Evolutionary conservation across 2,329 filamentous ascomycete genomes (phyloP).

Genomic region (Hortaea werneckii): DNA sequence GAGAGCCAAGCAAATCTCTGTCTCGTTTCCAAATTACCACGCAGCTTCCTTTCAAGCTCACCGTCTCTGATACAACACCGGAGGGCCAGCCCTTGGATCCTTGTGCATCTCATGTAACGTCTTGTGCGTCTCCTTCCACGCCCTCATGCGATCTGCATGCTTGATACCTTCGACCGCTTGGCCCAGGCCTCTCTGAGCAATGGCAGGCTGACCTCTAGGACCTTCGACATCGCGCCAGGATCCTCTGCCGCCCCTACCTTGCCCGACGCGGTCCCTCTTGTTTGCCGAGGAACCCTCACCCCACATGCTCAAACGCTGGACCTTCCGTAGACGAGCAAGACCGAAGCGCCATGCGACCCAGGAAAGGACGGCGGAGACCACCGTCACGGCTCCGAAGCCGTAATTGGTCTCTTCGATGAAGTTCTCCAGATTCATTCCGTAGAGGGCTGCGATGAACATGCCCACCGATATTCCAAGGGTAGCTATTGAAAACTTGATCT

Average conservation of each 20-base stretch:
- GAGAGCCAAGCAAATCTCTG: not conserved
- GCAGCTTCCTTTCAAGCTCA: not conserved
- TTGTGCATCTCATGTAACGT: not conserved
- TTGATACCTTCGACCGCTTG: conserved; percentile 19
- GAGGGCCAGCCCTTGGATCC: conserved; percentile 1
- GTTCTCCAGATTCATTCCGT: conserved; percentile 98
- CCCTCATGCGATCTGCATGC: conserved; percentile 16
- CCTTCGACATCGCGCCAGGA: conserved; percentile 20
- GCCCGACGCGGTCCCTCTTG: conserved; percentile 12
- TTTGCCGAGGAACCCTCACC: conserved; percentile 35
- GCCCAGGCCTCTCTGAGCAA: conserved; percentile 12
- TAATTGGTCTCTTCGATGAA: conserved; percentile 90
- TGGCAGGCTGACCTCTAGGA: not conserved
- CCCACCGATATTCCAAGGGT: conserved; percentile 91
- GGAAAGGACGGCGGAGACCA: conserved; percentile 60
- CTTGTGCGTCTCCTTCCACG: conserved; percentile 18
- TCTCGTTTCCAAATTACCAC: not conserved
- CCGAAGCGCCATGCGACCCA: conserved; percentile 75
- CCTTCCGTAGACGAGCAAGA: conserved; percentile 68
- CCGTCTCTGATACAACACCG: not conserved
- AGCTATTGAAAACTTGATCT: conserved; percentile 91
- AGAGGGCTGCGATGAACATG: conserved; percentile 94
- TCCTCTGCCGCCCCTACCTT: conserved; percentile 16
- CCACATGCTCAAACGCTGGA: conserved; percentile 85
- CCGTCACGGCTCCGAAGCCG: conserved; percentile 71